Conservation (phyloP, 176 grass and related monocot genomes). For the Oryza coarctata region DNA sequence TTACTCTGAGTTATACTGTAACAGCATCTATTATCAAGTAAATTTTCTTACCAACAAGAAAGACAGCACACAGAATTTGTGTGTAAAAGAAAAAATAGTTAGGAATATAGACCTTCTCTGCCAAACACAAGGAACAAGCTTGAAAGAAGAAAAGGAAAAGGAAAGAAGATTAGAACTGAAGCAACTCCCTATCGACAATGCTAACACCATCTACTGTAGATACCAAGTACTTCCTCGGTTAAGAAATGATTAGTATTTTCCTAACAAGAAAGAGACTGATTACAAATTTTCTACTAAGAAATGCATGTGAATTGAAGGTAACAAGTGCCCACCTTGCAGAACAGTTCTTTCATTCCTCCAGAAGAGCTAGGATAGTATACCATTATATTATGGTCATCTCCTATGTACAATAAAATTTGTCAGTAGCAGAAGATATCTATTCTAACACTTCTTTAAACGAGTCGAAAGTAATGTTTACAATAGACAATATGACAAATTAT, state of each 20-base stretch:
- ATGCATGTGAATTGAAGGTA: slow-evolving; percentile 5
- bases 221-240: background rate
- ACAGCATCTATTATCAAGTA: background rate
- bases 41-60: slow-evolving; percentile 6
- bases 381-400: slow-evolving; percentile 96
- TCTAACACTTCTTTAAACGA: slow-evolving; percentile 28
- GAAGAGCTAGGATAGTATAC: slow-evolving; percentile 99
- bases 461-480: background rate
- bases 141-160: background rate
- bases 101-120: background rate
- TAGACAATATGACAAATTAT: background rate
- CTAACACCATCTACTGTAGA: background rate
- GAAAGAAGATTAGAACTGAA: background rate
- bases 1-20: slow-evolving; percentile 20
- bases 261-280: background rate
- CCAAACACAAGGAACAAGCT: background rate
- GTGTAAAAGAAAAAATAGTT: background rate
- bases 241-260: background rate
- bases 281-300: background rate
- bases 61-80: background rate
- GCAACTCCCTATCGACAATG: background rate
- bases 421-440: slow-evolving; percentile 24
- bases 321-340: slow-evolving; percentile 64
- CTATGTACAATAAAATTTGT: slow-evolving; percentile 51
- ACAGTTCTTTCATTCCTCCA: slow-evolving; percentile 98